Conservation (phyloP, 176 grass and related monocot genomes). For the Triticum monococcum region DNA sequence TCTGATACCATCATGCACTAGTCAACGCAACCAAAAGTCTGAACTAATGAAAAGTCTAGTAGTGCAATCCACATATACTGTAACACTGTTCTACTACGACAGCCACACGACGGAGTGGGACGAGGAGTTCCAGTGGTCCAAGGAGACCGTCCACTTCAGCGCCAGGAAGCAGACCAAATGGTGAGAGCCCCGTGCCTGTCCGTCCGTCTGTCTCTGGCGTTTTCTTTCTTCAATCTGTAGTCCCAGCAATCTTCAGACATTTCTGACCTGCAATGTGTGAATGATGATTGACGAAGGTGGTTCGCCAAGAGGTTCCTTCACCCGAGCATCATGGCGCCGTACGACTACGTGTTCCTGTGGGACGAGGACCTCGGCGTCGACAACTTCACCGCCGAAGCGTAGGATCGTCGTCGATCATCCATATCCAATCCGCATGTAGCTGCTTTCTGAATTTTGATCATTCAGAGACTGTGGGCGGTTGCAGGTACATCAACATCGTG, state of each 20-base stretch:
- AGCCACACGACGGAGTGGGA: constrained; percentile 31
- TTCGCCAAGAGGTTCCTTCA: constrained; percentile 20
- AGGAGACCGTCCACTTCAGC: neutral
- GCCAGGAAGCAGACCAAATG: constrained; percentile 15
- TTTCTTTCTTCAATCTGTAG: neutral
- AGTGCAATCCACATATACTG: neutral
- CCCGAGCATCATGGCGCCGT: constrained; percentile 34
- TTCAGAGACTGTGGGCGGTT: neutral
- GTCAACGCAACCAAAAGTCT: too few species aligned
- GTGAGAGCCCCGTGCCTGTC: neutral
- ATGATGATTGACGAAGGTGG: neutral
- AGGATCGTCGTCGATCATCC: neutral
- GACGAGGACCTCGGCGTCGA: constrained; percentile 39
- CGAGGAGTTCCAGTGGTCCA: constrained; percentile 41
- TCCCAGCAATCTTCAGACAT: neutral
- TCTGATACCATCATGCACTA: too few species aligned
- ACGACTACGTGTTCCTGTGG: constrained; percentile 52
- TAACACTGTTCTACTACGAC: neutral
- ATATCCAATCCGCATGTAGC: neutral
- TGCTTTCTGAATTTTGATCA: neutral
- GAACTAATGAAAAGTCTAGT: neutral
- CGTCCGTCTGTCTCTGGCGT: neutral
- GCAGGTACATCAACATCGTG: constrained; percentile 1
- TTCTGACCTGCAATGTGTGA: neutral
- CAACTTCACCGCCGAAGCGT: constrained; percentile 24